Conservation (phyloP, 2,329 filamentous ascomycete genomes). For the Aspergillaceae sp. region DNA sequence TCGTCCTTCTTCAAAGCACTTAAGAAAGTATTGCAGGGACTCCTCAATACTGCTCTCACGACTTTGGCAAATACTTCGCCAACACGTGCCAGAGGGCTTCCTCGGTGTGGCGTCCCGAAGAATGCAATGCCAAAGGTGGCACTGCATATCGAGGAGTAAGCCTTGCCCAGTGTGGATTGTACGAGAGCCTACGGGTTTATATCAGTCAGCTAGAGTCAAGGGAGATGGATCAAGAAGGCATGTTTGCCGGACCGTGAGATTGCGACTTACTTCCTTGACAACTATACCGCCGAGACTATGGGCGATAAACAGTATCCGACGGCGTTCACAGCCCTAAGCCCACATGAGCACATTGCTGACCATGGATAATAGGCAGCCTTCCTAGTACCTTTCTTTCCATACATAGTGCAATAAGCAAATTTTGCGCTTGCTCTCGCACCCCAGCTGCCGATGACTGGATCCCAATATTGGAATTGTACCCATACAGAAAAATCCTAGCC, state of each 20-base stretch:
- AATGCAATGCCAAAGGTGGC: slow-evolving; percentile 15
- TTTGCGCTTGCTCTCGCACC: slow-evolving; percentile 12
- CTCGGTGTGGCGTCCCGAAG: slow-evolving; percentile 19
- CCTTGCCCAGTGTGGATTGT: slow-evolving; percentile 9
- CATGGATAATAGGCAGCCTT: slow-evolving; percentile 1
- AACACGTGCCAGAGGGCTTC: slow-evolving; percentile 10
- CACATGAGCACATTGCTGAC: no score
- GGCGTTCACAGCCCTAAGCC: slow-evolving; percentile 2
- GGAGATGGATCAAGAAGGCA: not conserved
- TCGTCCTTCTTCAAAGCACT: slow-evolving; percentile 13
- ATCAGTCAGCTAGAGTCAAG: slow-evolving; percentile 1
- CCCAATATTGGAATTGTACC: slow-evolving; percentile 21
- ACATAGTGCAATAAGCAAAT: slow-evolving; percentile 11
- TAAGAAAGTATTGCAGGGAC: slow-evolving; percentile 13
- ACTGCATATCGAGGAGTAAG: slow-evolving; percentile 9
- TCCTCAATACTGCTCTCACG: slow-evolving; percentile 8
- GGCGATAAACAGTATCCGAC: slow-evolving; percentile 20
- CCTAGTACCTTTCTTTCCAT: slow-evolving; percentile 8
- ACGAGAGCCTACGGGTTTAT: slow-evolving; percentile 5
- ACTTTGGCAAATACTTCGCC: slow-evolving; percentile 13
- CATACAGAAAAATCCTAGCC: slow-evolving; percentile 16
- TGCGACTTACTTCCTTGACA: slow-evolving; percentile 17
- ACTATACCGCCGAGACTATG: slow-evolving; percentile 22
- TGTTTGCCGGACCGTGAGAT: not conserved
- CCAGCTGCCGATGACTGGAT: slow-evolving; percentile 15